phyloP scores from a whole-genome alignment of 2,329 filamentous ascomycete genomes.

The Calonectria hongkongensis region DNA sequence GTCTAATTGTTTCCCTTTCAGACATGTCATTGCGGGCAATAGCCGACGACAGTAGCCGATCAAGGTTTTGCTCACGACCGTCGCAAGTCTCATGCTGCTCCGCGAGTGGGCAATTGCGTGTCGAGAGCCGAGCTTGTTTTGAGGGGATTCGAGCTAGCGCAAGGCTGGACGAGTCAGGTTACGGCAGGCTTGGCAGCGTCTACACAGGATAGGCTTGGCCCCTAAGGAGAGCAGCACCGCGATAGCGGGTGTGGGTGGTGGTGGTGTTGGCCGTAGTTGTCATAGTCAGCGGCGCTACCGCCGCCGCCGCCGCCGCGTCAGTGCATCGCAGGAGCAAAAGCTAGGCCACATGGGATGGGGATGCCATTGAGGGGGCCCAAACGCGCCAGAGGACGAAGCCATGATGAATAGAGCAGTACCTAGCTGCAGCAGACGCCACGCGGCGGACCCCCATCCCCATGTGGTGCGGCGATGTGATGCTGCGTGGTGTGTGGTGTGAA shows the following conservation, averaged over 20 bases:
- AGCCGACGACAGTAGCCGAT: background rate
- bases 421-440: constrained; percentile 6
- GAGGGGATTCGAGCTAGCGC: background rate
- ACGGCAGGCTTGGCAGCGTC: constrained; percentile 4
- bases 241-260: constrained; percentile 15
- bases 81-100: background rate
- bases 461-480: background rate
- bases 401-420: constrained; percentile 1
- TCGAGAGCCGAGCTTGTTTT: constrained; percentile 16
- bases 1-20: constrained; percentile 5
- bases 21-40: constrained; percentile 10
- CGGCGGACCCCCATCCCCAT: constrained; percentile 7
- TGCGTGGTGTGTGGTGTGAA: background rate
- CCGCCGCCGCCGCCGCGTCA: constrained; percentile 30
- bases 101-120: constrained; percentile 21
- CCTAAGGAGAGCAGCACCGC: background rate
- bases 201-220: background rate
- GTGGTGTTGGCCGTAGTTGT: background rate
- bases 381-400: background rate
- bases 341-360: constrained; percentile 18
- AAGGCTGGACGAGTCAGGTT: constrained; percentile 6
- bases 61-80: background rate
- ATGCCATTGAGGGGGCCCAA: constrained; percentile 20
- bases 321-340: constrained; percentile 27
- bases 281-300: background rate